phyloP scores from a whole-genome alignment of 768 basidiomycete genomes.

The Termitomyces bulborhizus region DNA sequence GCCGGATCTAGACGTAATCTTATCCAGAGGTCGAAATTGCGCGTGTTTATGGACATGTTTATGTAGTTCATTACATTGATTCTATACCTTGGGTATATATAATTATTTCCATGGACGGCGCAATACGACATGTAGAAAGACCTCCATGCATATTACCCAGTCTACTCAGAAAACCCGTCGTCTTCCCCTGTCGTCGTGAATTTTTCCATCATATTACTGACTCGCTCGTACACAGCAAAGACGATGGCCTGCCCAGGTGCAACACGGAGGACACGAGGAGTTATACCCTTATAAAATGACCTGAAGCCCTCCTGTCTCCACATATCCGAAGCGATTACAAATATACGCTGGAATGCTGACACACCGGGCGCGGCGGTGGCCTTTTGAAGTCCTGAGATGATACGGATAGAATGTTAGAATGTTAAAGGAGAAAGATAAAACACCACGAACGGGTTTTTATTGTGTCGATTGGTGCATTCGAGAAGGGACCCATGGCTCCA shows the following conservation, averaged over 20 bases:
- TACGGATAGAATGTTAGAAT: background rate
- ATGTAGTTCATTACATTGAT: background rate
- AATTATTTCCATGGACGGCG: background rate
- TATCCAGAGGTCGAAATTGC: background rate
- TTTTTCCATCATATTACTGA: constrained; percentile 68
- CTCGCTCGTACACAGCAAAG: constrained; percentile 94
- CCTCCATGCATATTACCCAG: background rate
- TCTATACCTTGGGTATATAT: background rate
- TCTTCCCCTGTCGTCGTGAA: constrained; percentile 53
- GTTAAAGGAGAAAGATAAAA: background rate
- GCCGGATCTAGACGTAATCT: constrained; percentile 3
- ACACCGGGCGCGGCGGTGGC: constrained; percentile 67
- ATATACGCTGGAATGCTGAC: constrained; percentile 74
- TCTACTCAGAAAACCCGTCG: constrained; percentile 61
- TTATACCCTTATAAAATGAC: constrained; percentile 99
- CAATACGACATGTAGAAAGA: background rate
- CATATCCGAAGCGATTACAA: constrained; percentile 84
- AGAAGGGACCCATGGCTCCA: constrained; percentile 97
- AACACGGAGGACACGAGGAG: constrained; percentile 90
- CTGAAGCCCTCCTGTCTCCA: constrained; percentile 82
- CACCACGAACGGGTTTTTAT: constrained; percentile 82
- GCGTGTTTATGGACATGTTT: too few species aligned
- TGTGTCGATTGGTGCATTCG: constrained; percentile 93
- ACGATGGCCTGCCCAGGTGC: constrained; percentile 97
- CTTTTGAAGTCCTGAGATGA: constrained; percentile 71